Conservation (phyloP, 805 yeast species). For the Saturnispora bothae region DNA sequence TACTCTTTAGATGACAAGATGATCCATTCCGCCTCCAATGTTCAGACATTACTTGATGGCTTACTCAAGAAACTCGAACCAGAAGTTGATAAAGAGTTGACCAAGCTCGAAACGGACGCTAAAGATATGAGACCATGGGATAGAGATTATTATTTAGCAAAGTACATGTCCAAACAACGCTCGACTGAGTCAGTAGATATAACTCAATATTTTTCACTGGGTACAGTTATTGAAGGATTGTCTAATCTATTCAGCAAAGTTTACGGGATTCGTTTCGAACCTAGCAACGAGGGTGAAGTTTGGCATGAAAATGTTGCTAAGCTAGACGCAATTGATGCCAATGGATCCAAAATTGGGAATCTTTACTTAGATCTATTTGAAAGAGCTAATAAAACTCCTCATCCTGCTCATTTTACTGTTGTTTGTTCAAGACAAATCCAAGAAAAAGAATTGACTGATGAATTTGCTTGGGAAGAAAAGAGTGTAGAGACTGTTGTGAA, state of each 20-base stretch:
- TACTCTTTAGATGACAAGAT: slow-evolving; percentile 83
- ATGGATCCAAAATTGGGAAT: slow-evolving; percentile 59
- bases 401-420: slow-evolving; percentile 93
- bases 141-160: slow-evolving; percentile 47
- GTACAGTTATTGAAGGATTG: slow-evolving; percentile 76
- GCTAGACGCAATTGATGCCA: slow-evolving; percentile 60
- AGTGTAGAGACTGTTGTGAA: slow-evolving; percentile 23
- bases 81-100: slow-evolving; percentile 51
- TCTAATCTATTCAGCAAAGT: slow-evolving; percentile 57
- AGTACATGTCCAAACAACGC: slow-evolving; percentile 24
- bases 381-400: slow-evolving; percentile 60
- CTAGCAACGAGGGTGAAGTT: slow-evolving; percentile 66
- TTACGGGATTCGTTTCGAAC: slow-evolving; percentile 69
- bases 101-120: slow-evolving; percentile 25
- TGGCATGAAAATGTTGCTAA: slow-evolving; percentile 86
- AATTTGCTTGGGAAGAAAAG: slow-evolving; percentile 25
- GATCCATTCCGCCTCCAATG: slow-evolving; percentile 77
- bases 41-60: slow-evolving; percentile 52
- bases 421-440: slow-evolving; percentile 83
- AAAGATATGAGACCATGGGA: slow-evolving; percentile 78
- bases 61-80: slow-evolving; percentile 42
- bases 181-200: slow-evolving; percentile 35
- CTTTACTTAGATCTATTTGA: slow-evolving; percentile 84
- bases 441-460: slow-evolving; percentile 37
- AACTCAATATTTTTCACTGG: slow-evolving; percentile 70